Base-by-base conservation (phyloP, 805 yeast species). In the Huiozyma sinensis region DNA sequence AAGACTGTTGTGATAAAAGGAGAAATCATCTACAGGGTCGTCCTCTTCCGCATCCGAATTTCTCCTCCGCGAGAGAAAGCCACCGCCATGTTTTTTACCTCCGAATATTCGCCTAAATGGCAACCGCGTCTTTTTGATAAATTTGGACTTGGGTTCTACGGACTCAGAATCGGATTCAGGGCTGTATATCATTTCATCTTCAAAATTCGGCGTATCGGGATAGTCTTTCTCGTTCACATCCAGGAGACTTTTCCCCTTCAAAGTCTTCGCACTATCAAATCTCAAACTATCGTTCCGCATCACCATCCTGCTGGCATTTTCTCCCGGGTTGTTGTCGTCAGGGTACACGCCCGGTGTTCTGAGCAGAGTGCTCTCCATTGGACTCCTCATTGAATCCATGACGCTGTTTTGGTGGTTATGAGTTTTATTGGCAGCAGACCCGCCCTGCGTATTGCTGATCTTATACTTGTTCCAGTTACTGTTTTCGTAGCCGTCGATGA, bases 81-180 rank as follows among this genome's bases (percentile, higher is more conserved):
- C 24, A 17, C 24, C 24, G 24, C 24, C 24, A 17, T 17, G 24
- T 17, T 17, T 17, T 33, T 44, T 55, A 17, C 56, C 50, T 39
- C 41, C 55, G 41, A 58, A 58, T 6, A 60, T 51, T 34, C 55
- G 50, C 11, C 55, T 52, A 38, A 60, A 55, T 6, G 57, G 53
- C 11, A 55, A 45, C 2, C 53, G 32, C 7, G 50, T 36, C 40
- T 43, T 53, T 35, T 50, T 47, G 9, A 40, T 40, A 6, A 37
- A 37, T 44, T 49, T 46, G 32, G 44, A 49, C 44, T 50, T 47
- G 11, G 44, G 12, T 8, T 43, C 49, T 6, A 30, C 28, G 3
- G 48, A 30, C 17, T 45, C 48, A 5, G 45, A 43, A 24, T 45
- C 52, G 4, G 56, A 48, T n/a, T 46, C 49, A 13, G 43, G 43